Evolutionary conservation across 2,329 filamentous ascomycete species (phyloP).

Genomic region (Alternaria metachromatica): DNA sequence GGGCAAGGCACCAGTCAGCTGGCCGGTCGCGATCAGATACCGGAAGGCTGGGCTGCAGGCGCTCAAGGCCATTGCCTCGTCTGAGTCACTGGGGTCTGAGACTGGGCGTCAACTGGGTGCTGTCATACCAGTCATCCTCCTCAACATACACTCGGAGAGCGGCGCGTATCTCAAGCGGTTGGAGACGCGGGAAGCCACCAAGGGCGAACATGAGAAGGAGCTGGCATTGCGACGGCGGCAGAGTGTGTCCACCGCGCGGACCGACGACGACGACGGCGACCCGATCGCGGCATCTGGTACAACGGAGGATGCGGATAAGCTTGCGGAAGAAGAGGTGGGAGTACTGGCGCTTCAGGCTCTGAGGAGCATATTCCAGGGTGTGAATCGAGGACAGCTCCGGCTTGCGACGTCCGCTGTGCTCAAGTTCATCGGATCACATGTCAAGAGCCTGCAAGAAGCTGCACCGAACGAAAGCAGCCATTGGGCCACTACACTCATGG

Average conservation of each 20-base stretch:
- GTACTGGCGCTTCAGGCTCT: constrained; percentile 85
- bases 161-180: constrained; percentile 73
- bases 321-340: constrained; percentile 88
- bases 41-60: constrained; percentile 67
- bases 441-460: constrained; percentile 34
- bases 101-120: constrained; percentile 77
- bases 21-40: constrained; percentile 74
- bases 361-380: constrained; percentile 82
- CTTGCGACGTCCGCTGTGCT: constrained; percentile 76
- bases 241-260: constrained; percentile 80
- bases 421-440: constrained; percentile 66
- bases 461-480: constrained; percentile 61
- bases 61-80: constrained; percentile 77
- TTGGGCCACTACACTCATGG: constrained; percentile 85
- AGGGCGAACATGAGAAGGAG: constrained; percentile 73
- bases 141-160: constrained; percentile 81
- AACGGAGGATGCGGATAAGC: constrained; percentile 83
- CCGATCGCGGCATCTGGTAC: constrained; percentile 75
- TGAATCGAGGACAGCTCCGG: constrained; percentile 82
- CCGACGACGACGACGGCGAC: constrained; percentile 70
- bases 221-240: constrained; percentile 70
- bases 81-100: constrained; percentile 78
- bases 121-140: constrained; percentile 83
- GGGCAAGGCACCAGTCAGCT: constrained; percentile 62
- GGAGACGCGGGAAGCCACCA: constrained; percentile 68